Evolutionary conservation across 208 protist species (phyloP).

Genomic region (Trypanosoma cruzi): DNA sequence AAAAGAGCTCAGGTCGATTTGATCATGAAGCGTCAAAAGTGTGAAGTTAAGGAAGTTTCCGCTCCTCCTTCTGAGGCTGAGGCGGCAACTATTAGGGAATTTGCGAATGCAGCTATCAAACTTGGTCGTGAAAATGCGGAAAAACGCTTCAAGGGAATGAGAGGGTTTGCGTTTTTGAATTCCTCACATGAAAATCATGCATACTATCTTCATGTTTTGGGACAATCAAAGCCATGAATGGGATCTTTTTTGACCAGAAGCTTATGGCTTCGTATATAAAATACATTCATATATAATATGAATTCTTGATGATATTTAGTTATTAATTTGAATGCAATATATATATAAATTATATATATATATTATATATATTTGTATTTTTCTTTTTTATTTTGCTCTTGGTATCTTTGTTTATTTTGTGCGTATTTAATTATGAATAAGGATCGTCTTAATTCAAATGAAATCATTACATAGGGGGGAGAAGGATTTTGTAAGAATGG

Average conservation of each 20-base stretch:
- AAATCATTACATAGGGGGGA: neutral
- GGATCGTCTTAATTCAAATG: neutral
- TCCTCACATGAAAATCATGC: constrained; percentile 59
- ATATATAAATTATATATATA: constrained; percentile 7
- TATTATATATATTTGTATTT: neutral
- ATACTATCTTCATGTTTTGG: constrained; percentile 72
- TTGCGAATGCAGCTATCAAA: constrained; percentile 56
- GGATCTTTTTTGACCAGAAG: constrained; percentile 13
- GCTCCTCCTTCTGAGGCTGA: constrained; percentile 53
- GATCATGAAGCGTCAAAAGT: constrained; percentile 11
- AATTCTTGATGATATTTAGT: neutral
- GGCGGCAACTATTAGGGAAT: constrained; percentile 61
- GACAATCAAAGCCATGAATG: constrained; percentile 1
- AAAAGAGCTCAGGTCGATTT: constrained; percentile 23
- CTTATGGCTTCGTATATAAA: constrained; percentile 13
- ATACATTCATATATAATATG: constrained; percentile 5
- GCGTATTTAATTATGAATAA: constrained; percentile 1
- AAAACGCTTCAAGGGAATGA: constrained; percentile 60
- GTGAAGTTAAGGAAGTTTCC: constrained; percentile 32
- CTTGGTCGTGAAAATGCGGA: constrained; percentile 75
- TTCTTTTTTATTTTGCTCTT: constrained; percentile 28
- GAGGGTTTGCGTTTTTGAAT: constrained; percentile 85
- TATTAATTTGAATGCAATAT: constrained; percentile 4
- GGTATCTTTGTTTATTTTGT: constrained; percentile 33
- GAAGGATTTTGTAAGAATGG: neutral